Evolutionary conservation across 371 early-diverging fungal genomes (phyloP).

Genomic region (Saksenaea oblongispora): DNA sequence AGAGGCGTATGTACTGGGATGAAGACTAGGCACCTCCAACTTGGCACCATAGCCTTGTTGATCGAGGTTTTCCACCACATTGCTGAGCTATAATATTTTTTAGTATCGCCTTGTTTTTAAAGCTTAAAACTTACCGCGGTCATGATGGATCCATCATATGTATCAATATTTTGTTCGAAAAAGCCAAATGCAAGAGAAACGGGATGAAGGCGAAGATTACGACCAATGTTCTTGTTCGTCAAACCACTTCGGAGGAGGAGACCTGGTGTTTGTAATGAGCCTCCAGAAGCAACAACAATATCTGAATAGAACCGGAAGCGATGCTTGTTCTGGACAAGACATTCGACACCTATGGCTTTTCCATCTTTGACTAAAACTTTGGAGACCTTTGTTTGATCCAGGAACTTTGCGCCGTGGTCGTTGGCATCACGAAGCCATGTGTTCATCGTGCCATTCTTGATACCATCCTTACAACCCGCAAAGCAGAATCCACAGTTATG

Average conservation of each 20-base stretch:
- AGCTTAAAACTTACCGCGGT: constrained; percentile 53
- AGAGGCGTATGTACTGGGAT: constrained; percentile 39
- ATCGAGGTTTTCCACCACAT: constrained; percentile 44
- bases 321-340: constrained; percentile 9
- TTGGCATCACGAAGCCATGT: constrained; percentile 73
- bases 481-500: constrained; percentile 68
- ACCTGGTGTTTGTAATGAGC: constrained; percentile 67
- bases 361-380: constrained; percentile 51
- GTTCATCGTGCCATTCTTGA: constrained; percentile 66
- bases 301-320: constrained; percentile 33
- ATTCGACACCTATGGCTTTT: constrained; percentile 53
- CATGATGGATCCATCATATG: constrained; percentile 61
- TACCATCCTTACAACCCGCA: constrained; percentile 68
- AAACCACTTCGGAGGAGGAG: constrained; percentile 64
- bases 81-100: constrained; percentile 25
- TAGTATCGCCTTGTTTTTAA: too few relatives aligned
- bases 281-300: constrained; percentile 62
- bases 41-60: constrained; percentile 63
- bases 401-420: constrained; percentile 55
- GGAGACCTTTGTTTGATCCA: constrained; percentile 58
- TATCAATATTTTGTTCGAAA: constrained; percentile 49
- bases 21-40: constrained; percentile 56
- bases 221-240: constrained; percentile 67
- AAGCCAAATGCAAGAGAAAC: constrained; percentile 48
- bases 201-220: constrained; percentile 61